A percentile compares a stretch with the other conserved stretches of the same genome.
Evolutionary conservation across 306 rosid species (phyloP).

Genomic region (Cucumis hystrix): DNA sequence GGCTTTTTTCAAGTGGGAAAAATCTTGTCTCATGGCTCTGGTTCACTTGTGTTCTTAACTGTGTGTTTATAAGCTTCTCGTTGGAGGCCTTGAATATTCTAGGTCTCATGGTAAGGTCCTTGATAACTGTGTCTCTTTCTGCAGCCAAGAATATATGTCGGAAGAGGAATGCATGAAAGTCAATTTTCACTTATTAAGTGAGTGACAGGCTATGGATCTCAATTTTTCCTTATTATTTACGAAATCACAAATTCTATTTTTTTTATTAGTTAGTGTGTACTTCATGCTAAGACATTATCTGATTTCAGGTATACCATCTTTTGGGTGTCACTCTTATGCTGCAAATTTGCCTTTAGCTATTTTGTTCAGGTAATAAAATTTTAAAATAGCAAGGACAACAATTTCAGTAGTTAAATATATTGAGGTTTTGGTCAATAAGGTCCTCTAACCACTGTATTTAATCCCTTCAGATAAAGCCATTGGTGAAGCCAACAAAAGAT

Average conservation of each 20-base stretch:
- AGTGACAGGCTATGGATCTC: constrained; percentile 17
- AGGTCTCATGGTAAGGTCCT: constrained; percentile 1
- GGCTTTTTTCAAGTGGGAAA: not conserved
- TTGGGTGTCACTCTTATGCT: constrained; percentile 74
- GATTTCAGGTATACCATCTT: constrained; percentile 81
- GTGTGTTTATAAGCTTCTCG: not conserved
- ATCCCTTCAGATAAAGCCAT: constrained; percentile 64
- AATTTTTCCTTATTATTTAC: constrained; percentile 2
- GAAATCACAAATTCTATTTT: not conserved
- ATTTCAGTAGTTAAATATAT: not conserved
- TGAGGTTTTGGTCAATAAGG: not conserved
- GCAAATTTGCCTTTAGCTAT: constrained; percentile 69
- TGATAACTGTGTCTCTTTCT: constrained; percentile 9
- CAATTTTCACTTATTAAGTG: constrained; percentile 83
- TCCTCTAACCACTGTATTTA: not conserved
- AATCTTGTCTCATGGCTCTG: not conserved
- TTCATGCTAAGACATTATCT: constrained; percentile 9
- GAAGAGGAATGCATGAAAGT: constrained; percentile 99
- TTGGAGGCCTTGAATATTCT: not conserved
- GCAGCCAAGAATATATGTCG: constrained; percentile 91
- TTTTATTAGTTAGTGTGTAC: constrained; percentile 13
- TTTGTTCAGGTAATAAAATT: constrained; percentile 50
- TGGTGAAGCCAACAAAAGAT: constrained; percentile 76
- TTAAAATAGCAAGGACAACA: not conserved
- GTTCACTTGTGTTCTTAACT: not conserved